These are phyloP conservation scores for Veloboletus limbatus DNA, from an alignment of 1,284 basidiomycete genomes.

Conservation along the genomic window DNA sequence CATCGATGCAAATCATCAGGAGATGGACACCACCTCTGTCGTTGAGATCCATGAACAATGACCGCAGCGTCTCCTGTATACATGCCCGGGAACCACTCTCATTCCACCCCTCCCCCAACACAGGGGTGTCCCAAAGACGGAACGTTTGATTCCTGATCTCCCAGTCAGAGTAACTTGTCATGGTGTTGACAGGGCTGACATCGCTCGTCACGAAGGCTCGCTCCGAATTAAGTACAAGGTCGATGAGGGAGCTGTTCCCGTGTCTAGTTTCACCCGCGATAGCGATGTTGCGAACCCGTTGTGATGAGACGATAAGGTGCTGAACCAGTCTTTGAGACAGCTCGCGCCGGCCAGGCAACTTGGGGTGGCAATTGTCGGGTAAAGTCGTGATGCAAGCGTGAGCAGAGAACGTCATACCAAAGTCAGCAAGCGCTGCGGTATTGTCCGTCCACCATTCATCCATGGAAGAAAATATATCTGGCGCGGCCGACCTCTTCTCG, in stretches of 20 bases:
- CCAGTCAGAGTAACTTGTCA: slow-evolving; percentile 17
- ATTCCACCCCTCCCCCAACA: slow-evolving; percentile 18
- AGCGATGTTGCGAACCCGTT: slow-evolving; percentile 26
- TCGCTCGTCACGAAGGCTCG: slow-evolving; percentile 21
- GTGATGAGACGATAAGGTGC: slow-evolving; percentile 25
- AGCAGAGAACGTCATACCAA: slow-evolving; percentile 24
- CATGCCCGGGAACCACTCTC: slow-evolving; percentile 17
- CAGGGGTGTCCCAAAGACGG: slow-evolving; percentile 28
- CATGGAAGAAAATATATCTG: slow-evolving; percentile 29
- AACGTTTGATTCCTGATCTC: slow-evolving; percentile 12
- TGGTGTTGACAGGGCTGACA: slow-evolving; percentile 22
- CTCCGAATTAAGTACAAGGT: slow-evolving; percentile 24
- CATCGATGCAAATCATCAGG: slow-evolving; percentile 29
- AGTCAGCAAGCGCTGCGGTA: slow-evolving; percentile 10
- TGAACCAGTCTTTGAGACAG: slow-evolving; percentile 22
- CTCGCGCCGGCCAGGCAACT: slow-evolving; percentile 20
- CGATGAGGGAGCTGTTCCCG: slow-evolving; percentile 32
- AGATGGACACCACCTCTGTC: slow-evolving; percentile 29
- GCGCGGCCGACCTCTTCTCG: slow-evolving; percentile 26
- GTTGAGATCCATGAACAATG: slow-evolving; percentile 23
- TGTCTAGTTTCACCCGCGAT: slow-evolving; percentile 28
- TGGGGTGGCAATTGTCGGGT: slow-evolving; percentile 27
- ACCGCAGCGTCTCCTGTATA: slow-evolving; percentile 19
- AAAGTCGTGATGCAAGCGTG: slow-evolving; percentile 35
- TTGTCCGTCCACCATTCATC: slow-evolving; percentile 35